Percentiles rank a stretch among this genome's conserved stretches.
These are phyloP conservation scores for Phytophthora tubulina DNA, from an alignment of 352 stramenopile species.

Conservation along the genomic window DNA sequence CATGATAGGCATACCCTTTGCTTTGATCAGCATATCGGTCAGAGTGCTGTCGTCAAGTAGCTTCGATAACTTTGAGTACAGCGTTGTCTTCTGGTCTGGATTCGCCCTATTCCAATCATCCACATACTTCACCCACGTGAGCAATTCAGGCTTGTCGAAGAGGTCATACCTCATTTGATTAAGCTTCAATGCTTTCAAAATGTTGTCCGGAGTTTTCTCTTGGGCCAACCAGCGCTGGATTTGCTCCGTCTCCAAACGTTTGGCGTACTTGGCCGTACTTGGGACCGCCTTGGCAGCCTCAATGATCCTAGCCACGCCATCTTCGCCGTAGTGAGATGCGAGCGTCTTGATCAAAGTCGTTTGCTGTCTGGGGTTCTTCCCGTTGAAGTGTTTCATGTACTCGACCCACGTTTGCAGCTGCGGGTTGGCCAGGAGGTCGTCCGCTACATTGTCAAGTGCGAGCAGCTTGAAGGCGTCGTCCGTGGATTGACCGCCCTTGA, in stretches of 20 bases:
- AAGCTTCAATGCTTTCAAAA: slow-evolving; percentile 16
- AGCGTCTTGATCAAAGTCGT: slow-evolving; percentile 20
- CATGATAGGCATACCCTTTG: slow-evolving; percentile 10
- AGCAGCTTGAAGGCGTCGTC: slow-evolving; percentile 8
- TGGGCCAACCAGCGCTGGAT: slow-evolving; percentile 3
- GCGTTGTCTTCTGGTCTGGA: slow-evolving; percentile 1
- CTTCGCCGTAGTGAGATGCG: slow-evolving; percentile 3
- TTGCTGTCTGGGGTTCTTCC: slow-evolving; percentile 6
- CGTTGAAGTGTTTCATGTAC: slow-evolving; percentile 29
- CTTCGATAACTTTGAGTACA: background rate
- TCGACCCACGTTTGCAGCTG: slow-evolving; percentile 10
- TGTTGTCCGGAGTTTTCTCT: background rate
- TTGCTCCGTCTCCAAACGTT: background rate
- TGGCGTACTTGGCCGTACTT: background rate
- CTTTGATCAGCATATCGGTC: slow-evolving; percentile 11
- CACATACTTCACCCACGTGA: slow-evolving; percentile 21
- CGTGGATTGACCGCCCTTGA: background rate
- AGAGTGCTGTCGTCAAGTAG: slow-evolving; percentile 1
- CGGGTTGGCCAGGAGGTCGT: background rate
- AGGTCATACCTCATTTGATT: slow-evolving; percentile 6
- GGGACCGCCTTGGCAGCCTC: slow-evolving; percentile 10
- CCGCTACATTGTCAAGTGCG: background rate
- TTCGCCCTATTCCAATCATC: slow-evolving; percentile 23
- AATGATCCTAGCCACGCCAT: slow-evolving; percentile 18
- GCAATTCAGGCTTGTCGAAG: slow-evolving; percentile 14